phyloP scores from a whole-genome alignment of 2,329 filamentous ascomycete species.

The Pezicula neosporulosa region DNA sequence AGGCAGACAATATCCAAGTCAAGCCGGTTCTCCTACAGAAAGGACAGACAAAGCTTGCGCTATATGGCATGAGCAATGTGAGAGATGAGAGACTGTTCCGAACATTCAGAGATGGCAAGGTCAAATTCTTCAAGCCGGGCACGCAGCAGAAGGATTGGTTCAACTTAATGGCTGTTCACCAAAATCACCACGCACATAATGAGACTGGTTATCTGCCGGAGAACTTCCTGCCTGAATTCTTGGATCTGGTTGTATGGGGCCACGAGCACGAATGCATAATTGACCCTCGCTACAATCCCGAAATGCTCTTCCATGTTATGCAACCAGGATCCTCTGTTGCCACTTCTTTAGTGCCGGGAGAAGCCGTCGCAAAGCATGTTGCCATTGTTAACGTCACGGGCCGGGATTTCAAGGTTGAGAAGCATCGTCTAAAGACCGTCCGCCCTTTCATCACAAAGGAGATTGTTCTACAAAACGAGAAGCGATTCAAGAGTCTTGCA shows the following conservation, averaged over 20 bases:
- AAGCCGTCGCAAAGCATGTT: constrained; percentile 88
- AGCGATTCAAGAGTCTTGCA: constrained; percentile 72
- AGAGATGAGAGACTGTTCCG: constrained; percentile 92
- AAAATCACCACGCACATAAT: constrained; percentile 91
- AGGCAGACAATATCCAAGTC: constrained; percentile 89
- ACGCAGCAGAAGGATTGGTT: constrained; percentile 88
- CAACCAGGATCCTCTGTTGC: constrained; percentile 96
- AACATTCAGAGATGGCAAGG: constrained; percentile 88
- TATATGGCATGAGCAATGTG: constrained; percentile 95
- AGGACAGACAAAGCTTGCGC: constrained; percentile 83
- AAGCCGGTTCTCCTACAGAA: constrained; percentile 94
- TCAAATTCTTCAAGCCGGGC: constrained; percentile 86
- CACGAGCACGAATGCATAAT: constrained; percentile 97
- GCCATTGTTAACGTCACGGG: constrained; percentile 82
- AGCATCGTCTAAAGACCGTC: constrained; percentile 81
- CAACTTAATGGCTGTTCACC: constrained; percentile 91
- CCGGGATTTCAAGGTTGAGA: constrained; percentile 74
- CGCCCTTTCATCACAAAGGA: constrained; percentile 88
- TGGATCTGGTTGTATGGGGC: constrained; percentile 93
- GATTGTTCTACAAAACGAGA: constrained; percentile 72
- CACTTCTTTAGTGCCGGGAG: constrained; percentile 85
- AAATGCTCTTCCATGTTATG: constrained; percentile 93
- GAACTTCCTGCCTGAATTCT: constrained; percentile 84
- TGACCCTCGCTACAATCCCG: constrained; percentile 75
- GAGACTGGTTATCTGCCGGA: constrained; percentile 94